phyloP scores from a whole-genome alignment of 495 filamentous ascomycete species.

The Aspergillus asperescens region DNA sequence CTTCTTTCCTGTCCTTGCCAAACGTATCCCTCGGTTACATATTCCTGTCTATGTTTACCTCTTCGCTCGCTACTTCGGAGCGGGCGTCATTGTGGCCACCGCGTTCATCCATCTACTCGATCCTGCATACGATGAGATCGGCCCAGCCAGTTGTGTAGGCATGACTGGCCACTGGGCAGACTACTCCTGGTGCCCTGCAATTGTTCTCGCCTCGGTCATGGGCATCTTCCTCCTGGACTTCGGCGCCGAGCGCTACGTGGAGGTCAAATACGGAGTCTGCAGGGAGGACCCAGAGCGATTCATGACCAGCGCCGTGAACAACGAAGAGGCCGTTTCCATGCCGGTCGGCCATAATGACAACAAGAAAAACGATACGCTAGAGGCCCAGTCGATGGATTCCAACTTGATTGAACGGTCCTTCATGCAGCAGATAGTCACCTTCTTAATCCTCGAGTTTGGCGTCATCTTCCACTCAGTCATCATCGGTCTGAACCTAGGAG shows the following conservation, averaged over 20 bases:
- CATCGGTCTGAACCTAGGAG: constrained; percentile 9
- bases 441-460: constrained; percentile 11
- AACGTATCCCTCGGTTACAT: constrained; percentile 25
- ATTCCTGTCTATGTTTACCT: constrained; percentile 65
- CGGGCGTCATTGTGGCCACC: constrained; percentile 66
- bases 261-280: constrained; percentile 42
- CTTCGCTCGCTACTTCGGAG: constrained; percentile 67
- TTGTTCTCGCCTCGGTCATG: constrained; percentile 33
- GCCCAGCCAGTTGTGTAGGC: constrained; percentile 48
- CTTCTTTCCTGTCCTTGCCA: constrained; percentile 54
- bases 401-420: not conserved
- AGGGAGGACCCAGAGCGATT: not conserved
- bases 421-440: constrained; percentile 7
- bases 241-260: constrained; percentile 48
- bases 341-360: not conserved
- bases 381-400: not conserved
- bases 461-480: constrained; percentile 14
- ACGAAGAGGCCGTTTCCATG: not conserved
- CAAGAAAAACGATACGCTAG: constrained; percentile 1
- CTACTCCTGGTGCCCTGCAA: constrained; percentile 42
- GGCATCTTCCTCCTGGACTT: constrained; percentile 42
- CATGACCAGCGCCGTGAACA: constrained; percentile 2
- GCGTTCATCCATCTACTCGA: constrained; percentile 59
- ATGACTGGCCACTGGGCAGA: constrained; percentile 47
- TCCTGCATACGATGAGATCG: constrained; percentile 50